Base-by-base conservation (phyloP, 2,329 filamentous ascomycete species). In the Penicillium brevicompactum region DNA sequence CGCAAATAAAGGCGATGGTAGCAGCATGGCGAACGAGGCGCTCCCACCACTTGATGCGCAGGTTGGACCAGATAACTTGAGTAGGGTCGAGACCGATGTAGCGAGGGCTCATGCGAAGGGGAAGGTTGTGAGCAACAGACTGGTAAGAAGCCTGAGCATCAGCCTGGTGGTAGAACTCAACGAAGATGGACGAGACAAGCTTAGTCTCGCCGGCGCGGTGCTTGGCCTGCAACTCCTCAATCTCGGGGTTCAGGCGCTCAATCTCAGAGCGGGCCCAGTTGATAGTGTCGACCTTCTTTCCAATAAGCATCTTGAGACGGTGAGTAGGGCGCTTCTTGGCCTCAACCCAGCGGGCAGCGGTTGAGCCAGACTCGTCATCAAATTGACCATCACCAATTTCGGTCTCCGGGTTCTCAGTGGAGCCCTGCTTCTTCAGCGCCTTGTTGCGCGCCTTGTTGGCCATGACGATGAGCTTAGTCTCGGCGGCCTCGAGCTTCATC, bases 251-350 rank as follows among this genome's bases (percentile, higher is more conserved):
- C 43, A 95, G 83, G 46, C 86, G 86, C 60, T 88, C 84, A 49
- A 97, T 84, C 72, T 95, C 89, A 1, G 82, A 79, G 49, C 94
- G 89, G 60, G 87, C 89, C 89, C 90, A 97, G 59, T 93, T 86
- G 72, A 99, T 97, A 0, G 92, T 94, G 75, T 99, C 94, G 14
- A 97, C 92, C 73, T 96, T 94, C 70, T 91, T 87, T 63, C 92
- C 90, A 62, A 92, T 83, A 21, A 94, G 73, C 5, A 82, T 80
- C 70, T 88, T 90, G 52, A 87, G 77, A 32, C 85, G 85, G 70
- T 96, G 92, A 1, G 88, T 87, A 1, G 92, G 92, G 42, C 92
- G 84, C 64, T 91, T 82, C 73, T 90, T 88, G 9, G 80, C 77
- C 14, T 86, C 81, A 38, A 96, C 78, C 87, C 89, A 96, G 61